Conservation (phyloP, 306 rosid genomes). For the Pterocarpus macrocarpus region DNA sequence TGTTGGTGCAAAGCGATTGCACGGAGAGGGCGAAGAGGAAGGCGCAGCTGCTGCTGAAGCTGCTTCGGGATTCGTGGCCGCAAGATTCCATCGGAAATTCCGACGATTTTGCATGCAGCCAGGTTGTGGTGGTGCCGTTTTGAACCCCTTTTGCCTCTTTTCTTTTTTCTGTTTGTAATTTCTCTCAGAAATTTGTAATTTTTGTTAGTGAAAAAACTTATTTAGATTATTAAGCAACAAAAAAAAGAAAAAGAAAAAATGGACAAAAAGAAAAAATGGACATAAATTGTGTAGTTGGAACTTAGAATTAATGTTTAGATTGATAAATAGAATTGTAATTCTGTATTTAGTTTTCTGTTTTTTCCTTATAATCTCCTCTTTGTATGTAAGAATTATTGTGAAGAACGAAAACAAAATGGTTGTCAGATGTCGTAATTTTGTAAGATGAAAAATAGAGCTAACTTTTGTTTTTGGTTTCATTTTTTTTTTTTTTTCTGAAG, state of each 20-base stretch:
- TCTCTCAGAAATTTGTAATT: slow-evolving; percentile 46
- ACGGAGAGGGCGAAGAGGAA: slow-evolving; percentile 92
- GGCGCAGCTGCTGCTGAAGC: slow-evolving; percentile 90
- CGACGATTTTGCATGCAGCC: slow-evolving; percentile 83
- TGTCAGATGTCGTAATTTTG: slow-evolving; percentile 37
- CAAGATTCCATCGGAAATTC: slow-evolving; percentile 80
- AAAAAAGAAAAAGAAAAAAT: slow-evolving; percentile 14
- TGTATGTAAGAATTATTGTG: slow-evolving; percentile 63
- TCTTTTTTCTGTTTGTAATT: slow-evolving; percentile 37
- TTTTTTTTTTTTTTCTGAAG: not conserved
- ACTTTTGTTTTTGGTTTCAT: not conserved
- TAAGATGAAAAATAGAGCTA: slow-evolving; percentile 39
- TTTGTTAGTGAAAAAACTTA: slow-evolving; percentile 11
- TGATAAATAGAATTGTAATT: slow-evolving; percentile 62
- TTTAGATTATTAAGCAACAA: slow-evolving; percentile 18
- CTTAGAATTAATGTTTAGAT: slow-evolving; percentile 46
- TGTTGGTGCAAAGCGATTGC: slow-evolving; percentile 92
- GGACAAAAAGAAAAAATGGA: slow-evolving; percentile 43
- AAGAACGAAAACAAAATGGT: slow-evolving; percentile 21
- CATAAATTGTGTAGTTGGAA: slow-evolving; percentile 41
- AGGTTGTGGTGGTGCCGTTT: slow-evolving; percentile 68
- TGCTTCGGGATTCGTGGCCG: slow-evolving; percentile 99
- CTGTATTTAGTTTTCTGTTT: slow-evolving; percentile 54
- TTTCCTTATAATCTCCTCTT: not conserved
- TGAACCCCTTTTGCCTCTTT: slow-evolving; percentile 33